Percentiles rank a stretch among this genome's conserved stretches.
phyloP scores from a whole-genome alignment of 129 eudicot genomes.

The Lactuca saligna region DNA sequence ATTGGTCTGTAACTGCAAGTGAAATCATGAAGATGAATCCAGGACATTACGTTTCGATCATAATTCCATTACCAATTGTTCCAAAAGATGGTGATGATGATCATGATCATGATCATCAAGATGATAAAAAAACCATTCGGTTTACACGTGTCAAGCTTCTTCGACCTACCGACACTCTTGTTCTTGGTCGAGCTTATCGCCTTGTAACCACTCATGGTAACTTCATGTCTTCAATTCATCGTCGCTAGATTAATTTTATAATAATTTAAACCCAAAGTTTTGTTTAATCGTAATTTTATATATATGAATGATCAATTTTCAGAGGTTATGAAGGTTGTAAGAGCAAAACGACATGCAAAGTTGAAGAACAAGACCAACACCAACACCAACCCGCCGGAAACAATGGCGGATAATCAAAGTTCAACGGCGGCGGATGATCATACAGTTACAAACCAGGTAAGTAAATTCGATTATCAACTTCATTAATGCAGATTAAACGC shows the following conservation, averaged over 20 bases:
- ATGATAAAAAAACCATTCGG: slow-evolving; percentile 36
- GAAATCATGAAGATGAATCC: slow-evolving; percentile 90
- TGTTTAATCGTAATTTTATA: not conserved
- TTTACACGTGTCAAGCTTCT: slow-evolving; percentile 78
- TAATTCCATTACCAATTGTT: slow-evolving; percentile 49
- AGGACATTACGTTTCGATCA: slow-evolving; percentile 85
- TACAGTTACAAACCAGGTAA: slow-evolving; percentile 42
- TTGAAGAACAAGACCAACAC: slow-evolving; percentile 32
- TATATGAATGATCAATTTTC: slow-evolving; percentile 13
- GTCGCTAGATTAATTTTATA: too few species aligned
- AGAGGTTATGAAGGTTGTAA: slow-evolving; percentile 85
- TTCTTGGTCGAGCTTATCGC: slow-evolving; percentile 78
- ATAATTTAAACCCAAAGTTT: not conserved
- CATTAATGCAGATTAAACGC: not conserved
- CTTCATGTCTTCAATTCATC: not conserved
- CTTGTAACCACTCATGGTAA: slow-evolving; percentile 74
- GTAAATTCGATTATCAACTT: not conserved
- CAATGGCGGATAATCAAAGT: slow-evolving; percentile 33
- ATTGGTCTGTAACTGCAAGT: slow-evolving; percentile 66
- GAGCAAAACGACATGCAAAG: slow-evolving; percentile 74
- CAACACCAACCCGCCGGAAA: slow-evolving; percentile 24
- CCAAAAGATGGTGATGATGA: slow-evolving; percentile 33
- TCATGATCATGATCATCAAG: not conserved
- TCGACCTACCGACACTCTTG: slow-evolving; percentile 68
- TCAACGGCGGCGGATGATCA: slow-evolving; percentile 27